These are phyloP conservation scores for Trametes elegans DNA, from an alignment of 768 basidiomycete genomes.

Conservation along the genomic window DNA sequence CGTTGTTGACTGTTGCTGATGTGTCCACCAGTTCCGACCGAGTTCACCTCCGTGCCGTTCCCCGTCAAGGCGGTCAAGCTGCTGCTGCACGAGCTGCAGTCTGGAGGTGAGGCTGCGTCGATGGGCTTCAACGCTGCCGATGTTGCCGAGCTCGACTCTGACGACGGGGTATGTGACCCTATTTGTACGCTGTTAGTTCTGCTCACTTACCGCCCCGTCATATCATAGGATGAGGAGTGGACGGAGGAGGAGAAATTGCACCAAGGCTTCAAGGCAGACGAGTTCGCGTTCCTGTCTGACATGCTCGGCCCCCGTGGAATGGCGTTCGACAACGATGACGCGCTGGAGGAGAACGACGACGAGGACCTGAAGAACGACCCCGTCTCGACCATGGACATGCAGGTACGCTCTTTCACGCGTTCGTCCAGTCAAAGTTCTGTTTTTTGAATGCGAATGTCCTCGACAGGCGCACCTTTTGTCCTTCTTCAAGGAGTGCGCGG, in stretches of 20 bases:
- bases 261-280: slow-evolving; percentile 62
- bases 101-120: slow-evolving; percentile 70
- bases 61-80: slow-evolving; percentile 91
- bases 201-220: not conserved
- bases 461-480: slow-evolving; percentile 61
- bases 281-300: slow-evolving; percentile 81
- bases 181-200: slow-evolving; percentile 5
- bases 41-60: slow-evolving; percentile 86
- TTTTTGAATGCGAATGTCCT: not conserved
- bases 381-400: slow-evolving; percentile 83
- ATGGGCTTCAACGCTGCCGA: slow-evolving; percentile 45
- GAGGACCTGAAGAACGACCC: slow-evolving; percentile 88
- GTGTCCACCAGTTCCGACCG: slow-evolving; percentile 63
- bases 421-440: not conserved
- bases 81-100: slow-evolving; percentile 78
- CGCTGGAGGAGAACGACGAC: slow-evolving; percentile 72
- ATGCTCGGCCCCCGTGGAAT: slow-evolving; percentile 70
- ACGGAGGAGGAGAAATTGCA: slow-evolving; percentile 71
- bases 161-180: slow-evolving; percentile 61
- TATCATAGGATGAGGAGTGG: slow-evolving; percentile 84
- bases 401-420: slow-evolving; percentile 32
- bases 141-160: slow-evolving; percentile 61
- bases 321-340: slow-evolving; percentile 80
- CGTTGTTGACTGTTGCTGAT: slow-evolving; percentile 21
- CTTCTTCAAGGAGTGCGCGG: slow-evolving; percentile 69